phyloP scores from a whole-genome alignment of 1,284 basidiomycete genomes.

The Polyporus tsugae region DNA sequence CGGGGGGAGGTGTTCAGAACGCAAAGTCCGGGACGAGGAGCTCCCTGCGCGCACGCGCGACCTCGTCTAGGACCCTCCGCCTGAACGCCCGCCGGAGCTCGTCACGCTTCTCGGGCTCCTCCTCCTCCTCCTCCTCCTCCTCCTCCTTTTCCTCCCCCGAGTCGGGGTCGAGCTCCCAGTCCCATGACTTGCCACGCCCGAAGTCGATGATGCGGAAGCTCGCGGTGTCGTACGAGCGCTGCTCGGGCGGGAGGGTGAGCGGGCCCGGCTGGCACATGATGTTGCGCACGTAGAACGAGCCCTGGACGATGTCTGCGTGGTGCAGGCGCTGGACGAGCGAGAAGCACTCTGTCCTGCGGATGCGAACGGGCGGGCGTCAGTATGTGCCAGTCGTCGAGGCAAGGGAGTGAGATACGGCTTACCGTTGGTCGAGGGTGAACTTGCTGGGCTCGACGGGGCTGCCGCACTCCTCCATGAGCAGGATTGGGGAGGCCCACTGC shows the following conservation, averaged over 20 bases:
- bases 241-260: conserved; percentile 43
- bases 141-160: neutral
- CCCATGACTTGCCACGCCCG: conserved; percentile 43
- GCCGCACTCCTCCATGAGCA: conserved; percentile 53
- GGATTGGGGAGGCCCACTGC: conserved; percentile 32
- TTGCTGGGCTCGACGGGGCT: conserved; percentile 40
- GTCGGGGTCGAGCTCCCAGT: neutral
- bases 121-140: neutral
- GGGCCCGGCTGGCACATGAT: conserved; percentile 57
- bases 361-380: neutral
- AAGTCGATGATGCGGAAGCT: conserved; percentile 65
- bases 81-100: conserved; percentile 19
- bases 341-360: conserved; percentile 49
- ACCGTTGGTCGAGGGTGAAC: conserved; percentile 48
- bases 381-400: neutral
- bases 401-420: conserved; percentile 19
- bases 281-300: conserved; percentile 54
- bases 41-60: conserved; percentile 25
- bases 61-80: conserved; percentile 18
- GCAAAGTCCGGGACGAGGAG: conserved; percentile 22
- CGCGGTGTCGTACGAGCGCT: conserved; percentile 36
- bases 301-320: conserved; percentile 48
- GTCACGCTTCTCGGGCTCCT: conserved; percentile 23
- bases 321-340: conserved; percentile 56
- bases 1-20: conserved; percentile 16